phyloP scores from a whole-genome alignment of 2,329 filamentous ascomycete genomes.

The Parastagonospora avenae region DNA sequence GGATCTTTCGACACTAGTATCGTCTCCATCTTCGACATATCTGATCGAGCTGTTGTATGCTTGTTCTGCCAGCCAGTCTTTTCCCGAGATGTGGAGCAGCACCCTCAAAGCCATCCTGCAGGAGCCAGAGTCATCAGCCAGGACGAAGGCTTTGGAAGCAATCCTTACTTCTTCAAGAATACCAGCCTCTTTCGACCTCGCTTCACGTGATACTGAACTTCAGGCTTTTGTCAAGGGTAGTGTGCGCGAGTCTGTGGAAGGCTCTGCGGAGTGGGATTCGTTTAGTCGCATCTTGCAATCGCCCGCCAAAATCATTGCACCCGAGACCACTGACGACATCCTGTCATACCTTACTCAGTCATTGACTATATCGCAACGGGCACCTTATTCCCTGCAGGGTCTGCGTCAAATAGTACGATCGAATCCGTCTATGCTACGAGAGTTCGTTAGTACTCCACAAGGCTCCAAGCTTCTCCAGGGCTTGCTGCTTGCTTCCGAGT shows the following conservation, averaged over 20 bases:
- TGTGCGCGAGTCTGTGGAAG: constrained; percentile 38
- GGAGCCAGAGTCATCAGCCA: constrained; percentile 32
- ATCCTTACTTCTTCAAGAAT: constrained; percentile 46
- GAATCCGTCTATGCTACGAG: constrained; percentile 48
- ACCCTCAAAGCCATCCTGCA: constrained; percentile 37
- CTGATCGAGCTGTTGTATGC: constrained; percentile 69
- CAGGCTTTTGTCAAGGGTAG: constrained; percentile 42
- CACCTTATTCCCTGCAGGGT: constrained; percentile 49
- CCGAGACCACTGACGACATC: constrained; percentile 45
- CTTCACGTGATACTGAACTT: constrained; percentile 40
- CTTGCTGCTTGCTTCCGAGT: constrained; percentile 60
- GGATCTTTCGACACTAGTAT: constrained; percentile 63
- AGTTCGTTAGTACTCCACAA: constrained; percentile 51
- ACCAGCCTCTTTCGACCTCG: constrained; percentile 40
- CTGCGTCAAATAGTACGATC: constrained; percentile 52
- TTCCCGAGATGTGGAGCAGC: constrained; percentile 37
- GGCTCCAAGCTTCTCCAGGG: constrained; percentile 59
- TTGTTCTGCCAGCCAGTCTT: constrained; percentile 37
- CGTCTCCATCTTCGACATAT: constrained; percentile 70
- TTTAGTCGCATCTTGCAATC: constrained; percentile 44
- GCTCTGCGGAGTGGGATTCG: constrained; percentile 42
- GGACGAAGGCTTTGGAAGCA: constrained; percentile 35
- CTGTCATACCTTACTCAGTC: constrained; percentile 47
- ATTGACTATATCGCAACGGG: constrained; percentile 43
- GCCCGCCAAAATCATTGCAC: constrained; percentile 38